Evolutionary conservation across 106 monocot genomes (phyloP).

Genomic region (Posidonia australis): DNA sequence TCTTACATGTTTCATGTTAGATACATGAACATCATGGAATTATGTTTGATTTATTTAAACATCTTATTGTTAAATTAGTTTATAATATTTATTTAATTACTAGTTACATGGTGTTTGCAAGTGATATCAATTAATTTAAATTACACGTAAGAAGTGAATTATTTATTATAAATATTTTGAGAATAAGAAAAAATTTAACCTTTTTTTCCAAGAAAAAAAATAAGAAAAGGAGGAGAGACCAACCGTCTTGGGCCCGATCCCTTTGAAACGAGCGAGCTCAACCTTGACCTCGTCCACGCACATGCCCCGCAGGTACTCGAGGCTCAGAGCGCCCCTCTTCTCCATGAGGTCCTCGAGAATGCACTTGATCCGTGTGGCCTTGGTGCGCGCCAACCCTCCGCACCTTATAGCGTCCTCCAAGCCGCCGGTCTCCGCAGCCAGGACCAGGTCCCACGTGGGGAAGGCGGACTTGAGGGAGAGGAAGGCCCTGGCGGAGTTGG

Average conservation of each 20-base stretch:
- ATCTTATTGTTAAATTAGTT: no score
- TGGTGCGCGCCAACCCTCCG: conserved; percentile 59
- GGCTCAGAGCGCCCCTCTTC: conserved; percentile 35
- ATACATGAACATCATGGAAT: no score
- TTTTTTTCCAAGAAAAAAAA: no score
- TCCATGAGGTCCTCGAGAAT: conserved; percentile 40
- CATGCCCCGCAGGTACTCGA: conserved; percentile 52
- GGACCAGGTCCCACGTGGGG: conserved; percentile 20
- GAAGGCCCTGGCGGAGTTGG: conserved; percentile 38
- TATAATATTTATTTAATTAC: no score
- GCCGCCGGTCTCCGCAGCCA: conserved; percentile 32
- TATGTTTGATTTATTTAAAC: no score
- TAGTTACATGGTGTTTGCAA: no score
- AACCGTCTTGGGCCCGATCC: conserved; percentile 84
- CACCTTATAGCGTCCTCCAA: conserved; percentile 59
- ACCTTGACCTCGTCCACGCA: conserved; percentile 53
- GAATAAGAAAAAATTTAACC: no score
- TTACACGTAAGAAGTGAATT: no score
- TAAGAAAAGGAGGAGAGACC: background rate
- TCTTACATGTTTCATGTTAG: no score
- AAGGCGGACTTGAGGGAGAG: no score
- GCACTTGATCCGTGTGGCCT: conserved; percentile 51
- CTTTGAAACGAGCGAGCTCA: conserved; percentile 71
- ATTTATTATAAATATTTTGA: no score
- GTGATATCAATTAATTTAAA: no score